Base-by-base conservation (phyloP, 768 basidiomycete species). In the Mycena kentingensis region DNA sequence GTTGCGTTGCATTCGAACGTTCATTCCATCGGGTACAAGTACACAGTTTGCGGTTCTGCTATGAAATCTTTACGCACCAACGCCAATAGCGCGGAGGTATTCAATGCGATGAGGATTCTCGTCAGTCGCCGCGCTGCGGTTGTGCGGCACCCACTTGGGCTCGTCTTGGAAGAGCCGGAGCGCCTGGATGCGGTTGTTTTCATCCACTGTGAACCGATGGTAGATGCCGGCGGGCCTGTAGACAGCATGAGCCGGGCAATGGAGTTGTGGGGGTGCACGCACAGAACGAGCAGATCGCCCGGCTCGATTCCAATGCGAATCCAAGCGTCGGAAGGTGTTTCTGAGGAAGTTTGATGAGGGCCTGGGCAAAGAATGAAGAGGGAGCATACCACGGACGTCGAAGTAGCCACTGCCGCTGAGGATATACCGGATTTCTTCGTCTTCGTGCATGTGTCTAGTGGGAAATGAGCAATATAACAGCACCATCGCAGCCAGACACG, bases 111-210 rank as follows among this genome's bases (percentile, higher is more conserved):
- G 78, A 5, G 75, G 73, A 64, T 91, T 92, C 19, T 44, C 60
- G 34, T 93, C 92, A 0, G 88, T 88, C 19, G 74, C 75, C 1
- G 62, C 50, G 38, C 77, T 73, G 18, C 92, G 81, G 63, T 88
- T 84, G 67, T 90, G 72, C 0, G 93, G 88, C 1, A 81, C 75
- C 93, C 94, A 97, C 67, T 92, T 94, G 13, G 92, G 93, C 62
- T 93, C 91, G 52, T 95, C 92, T 90, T 95, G 65, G 83, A 95
- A 97, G 47, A 97, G 74, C 8, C 93, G 79, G 67, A 93, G 74
- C 0, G 87, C 87, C 59, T 85, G 82, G 70, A 93, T 84, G 29
- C 72, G 71, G 67, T 96, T 82, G 41, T 65, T 71, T 56, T 82
- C 78, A 64, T 95, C 93, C 15, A 96, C 81, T 0, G 90, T 94